Evolutionary conservation across 306 rosid genomes (phyloP).

Genomic region (Sicyos baderoa): DNA sequence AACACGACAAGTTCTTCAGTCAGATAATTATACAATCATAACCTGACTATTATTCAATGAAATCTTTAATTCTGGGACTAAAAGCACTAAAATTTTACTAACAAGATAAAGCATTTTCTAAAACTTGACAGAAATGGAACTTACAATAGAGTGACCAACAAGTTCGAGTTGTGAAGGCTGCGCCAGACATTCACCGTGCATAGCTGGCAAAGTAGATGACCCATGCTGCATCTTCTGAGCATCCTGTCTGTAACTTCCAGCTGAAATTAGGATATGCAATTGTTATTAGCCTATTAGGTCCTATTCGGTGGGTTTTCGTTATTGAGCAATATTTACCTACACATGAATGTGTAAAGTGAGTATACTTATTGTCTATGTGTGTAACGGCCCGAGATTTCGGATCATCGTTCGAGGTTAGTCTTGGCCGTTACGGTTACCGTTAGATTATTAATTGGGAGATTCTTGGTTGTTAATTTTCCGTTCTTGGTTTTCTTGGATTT

Average conservation of each 20-base stretch:
- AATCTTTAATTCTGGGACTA: slow-evolving; percentile 19
- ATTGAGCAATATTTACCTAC: too few species aligned
- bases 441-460: too few species aligned
- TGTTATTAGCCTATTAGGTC: not conserved
- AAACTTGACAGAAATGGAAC: slow-evolving; percentile 24
- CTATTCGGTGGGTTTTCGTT: not conserved
- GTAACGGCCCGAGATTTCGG: too few species aligned
- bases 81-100: slow-evolving; percentile 8
- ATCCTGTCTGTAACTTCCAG: slow-evolving; percentile 51
- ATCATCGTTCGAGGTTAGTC: too few species aligned
- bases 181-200: slow-evolving; percentile 40
- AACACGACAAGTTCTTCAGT: slow-evolving; percentile 20
- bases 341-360: too few species aligned
- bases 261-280: slow-evolving; percentile 14
- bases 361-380: too few species aligned
- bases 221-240: slow-evolving; percentile 46
- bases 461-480: too few species aligned
- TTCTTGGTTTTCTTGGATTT: too few species aligned
- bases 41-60: not conserved
- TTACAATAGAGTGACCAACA: slow-evolving; percentile 89
- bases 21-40: slow-evolving; percentile 19
- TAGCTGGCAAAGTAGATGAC: slow-evolving; percentile 40
- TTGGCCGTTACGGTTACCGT: too few species aligned
- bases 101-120: not conserved
- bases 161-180: slow-evolving; percentile 84